Conservation (phyloP, 169 alveolate species). For the Cardiosporidium cionae region DNA sequence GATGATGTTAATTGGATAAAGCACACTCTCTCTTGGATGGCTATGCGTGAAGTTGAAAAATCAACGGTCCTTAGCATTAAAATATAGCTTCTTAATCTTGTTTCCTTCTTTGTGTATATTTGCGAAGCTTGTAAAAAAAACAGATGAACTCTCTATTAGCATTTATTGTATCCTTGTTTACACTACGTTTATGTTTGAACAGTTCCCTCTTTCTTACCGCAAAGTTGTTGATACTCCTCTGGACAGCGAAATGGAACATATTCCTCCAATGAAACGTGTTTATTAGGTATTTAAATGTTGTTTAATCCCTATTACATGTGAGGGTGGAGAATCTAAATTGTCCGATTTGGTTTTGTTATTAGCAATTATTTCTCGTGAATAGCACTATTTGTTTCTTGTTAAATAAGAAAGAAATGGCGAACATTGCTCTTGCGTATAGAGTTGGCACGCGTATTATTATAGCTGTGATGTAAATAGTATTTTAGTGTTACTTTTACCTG, state of each 20-base stretch:
- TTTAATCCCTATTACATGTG: too few relatives aligned
- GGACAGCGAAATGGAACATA: conserved; percentile 73
- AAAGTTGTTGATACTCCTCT: conserved; percentile 74
- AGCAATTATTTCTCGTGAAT: too few relatives aligned
- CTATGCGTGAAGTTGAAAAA: conserved; percentile 49
- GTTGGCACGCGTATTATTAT: too few relatives aligned
- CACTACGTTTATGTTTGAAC: conserved; percentile 1
- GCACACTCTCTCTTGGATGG: conserved; percentile 82
- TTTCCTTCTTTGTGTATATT: background rate
- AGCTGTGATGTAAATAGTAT: too few relatives aligned
- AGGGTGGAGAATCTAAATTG: too few relatives aligned
- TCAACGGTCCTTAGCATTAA: conserved; percentile 10
- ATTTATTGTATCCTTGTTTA: background rate
- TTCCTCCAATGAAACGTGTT: conserved; percentile 77
- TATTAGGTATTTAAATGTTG: too few relatives aligned
- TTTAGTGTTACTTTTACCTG: too few relatives aligned
- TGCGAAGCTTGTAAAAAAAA: background rate
- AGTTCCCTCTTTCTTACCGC: conserved; percentile 63
- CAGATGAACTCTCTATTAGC: background rate
- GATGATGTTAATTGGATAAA: conserved; percentile 92
- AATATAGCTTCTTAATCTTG: background rate
- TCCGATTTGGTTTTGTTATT: too few relatives aligned
- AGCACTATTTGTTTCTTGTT: too few relatives aligned
- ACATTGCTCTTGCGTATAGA: too few relatives aligned
- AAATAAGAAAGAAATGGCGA: too few relatives aligned